phyloP scores from a whole-genome alignment of 2,329 filamentous ascomycete species.

The Aureobasidium mangrovei region DNA sequence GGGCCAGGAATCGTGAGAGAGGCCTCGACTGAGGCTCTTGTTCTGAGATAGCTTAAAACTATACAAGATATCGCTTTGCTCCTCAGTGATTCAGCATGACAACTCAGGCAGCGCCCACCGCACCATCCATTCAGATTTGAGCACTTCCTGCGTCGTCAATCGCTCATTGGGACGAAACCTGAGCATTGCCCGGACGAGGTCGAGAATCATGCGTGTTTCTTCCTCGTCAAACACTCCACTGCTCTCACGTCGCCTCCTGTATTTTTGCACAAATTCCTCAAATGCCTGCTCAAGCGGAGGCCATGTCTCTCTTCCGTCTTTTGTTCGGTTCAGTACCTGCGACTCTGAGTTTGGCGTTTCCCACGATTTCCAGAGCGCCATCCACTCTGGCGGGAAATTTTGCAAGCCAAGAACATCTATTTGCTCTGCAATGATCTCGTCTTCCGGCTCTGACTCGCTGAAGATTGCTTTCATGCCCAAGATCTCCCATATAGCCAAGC shows the following conservation, averaged over 20 bases:
- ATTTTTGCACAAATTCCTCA: neutral
- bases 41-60: too few species aligned
- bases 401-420: neutral
- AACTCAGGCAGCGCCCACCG: neutral
- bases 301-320: neutral
- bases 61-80: too few species aligned
- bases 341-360: neutral
- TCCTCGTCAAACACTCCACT: neutral
- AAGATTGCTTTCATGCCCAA: neutral
- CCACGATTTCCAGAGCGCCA: neutral
- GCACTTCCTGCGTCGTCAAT: neutral
- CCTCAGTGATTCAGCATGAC: too few species aligned
- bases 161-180: neutral
- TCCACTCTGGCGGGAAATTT: neutral
- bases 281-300: neutral
- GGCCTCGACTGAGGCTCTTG: too few species aligned
- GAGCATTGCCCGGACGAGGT: neutral
- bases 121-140: constrained; percentile 1
- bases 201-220: neutral
- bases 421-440: constrained; percentile 1
- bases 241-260: neutral
- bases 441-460: neutral
- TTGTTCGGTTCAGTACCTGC: neutral
- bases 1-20: too few species aligned
- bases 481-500: neutral